Base-by-base conservation (phyloP, 257 asterid species). In the Solanum appendiculatum region DNA sequence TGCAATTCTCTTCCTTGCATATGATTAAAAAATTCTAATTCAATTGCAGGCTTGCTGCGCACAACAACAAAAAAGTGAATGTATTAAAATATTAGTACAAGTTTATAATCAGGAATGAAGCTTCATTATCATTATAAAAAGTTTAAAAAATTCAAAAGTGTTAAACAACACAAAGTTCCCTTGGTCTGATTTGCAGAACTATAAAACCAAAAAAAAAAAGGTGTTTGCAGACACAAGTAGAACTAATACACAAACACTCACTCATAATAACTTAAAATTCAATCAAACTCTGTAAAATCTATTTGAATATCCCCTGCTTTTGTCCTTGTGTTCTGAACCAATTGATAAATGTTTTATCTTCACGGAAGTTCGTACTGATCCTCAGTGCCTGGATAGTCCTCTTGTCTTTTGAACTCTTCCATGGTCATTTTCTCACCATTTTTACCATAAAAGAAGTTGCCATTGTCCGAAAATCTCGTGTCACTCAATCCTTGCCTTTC, bases 401-500 rank as follows among this genome's bases (percentile, higher is more conserved):
- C 92, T 6, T 90, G 91, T 84, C 85, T 92, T 89, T 93, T 95
- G 77, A 92, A 93, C 80, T 94, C 95, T 25, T 93, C 95, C 92
- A 88, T 91, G 37, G 95, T 89, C 74, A 92, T 93, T 69, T 86
- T 90, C 44, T 89, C 88, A 23, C 75, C 86, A 44, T 63, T 84
- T 36, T 37, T 84, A 10, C 20, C 60, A 37, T 84, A 10, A 40
- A 60, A 64, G 80, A 39, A 60, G 7, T 48, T 48, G 11, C 4
- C 66, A 80, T 48, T 80, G 14, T 84, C 86, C 25, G 1, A 56
- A 31, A 60, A 84, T 44, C 40, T 40, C 0, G 80, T 63, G 33
- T 84, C 86, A 84, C 86, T 64, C 31, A 64, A 39, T 64, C 77
- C 80, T 84, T 64, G 86, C 1, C 3, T 84, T 37, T 84, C 86